Evolutionary conservation across 495 filamentous ascomycete species (phyloP).

Genomic region (Bryoglossum gracile): DNA sequence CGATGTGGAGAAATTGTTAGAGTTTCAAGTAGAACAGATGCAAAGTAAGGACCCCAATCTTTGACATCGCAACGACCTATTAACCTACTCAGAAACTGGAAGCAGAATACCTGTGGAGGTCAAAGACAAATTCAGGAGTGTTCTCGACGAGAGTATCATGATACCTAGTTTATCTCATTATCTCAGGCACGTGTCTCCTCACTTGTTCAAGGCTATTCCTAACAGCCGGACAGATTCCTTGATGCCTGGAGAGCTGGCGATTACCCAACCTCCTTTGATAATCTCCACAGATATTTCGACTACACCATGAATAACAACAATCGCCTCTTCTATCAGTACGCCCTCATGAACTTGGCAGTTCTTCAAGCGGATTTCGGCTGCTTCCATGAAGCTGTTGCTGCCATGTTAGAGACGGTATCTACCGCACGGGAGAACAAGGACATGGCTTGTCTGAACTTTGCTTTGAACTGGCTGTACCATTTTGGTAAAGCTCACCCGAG

Average conservation of each 20-base stretch:
- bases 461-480: slow-evolving; percentile 95
- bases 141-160: slow-evolving; percentile 58
- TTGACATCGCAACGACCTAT: neutral
- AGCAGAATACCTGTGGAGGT: slow-evolving; percentile 22
- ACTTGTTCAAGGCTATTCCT: slow-evolving; percentile 5
- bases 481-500: slow-evolving; percentile 79
- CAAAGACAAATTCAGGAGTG: slow-evolving; percentile 52
- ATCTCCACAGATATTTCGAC: slow-evolving; percentile 92
- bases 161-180: slow-evolving; percentile 72
- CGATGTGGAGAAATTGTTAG: slow-evolving; percentile 75
- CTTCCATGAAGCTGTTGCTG: slow-evolving; percentile 79
- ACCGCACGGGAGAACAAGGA: slow-evolving; percentile 90
- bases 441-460: slow-evolving; percentile 87
- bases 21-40: slow-evolving; percentile 80
- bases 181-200: slow-evolving; percentile 47
- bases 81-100: slow-evolving; percentile 20
- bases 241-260: slow-evolving; percentile 90
- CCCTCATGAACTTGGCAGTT: slow-evolving; percentile 86
- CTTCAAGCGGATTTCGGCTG: slow-evolving; percentile 95
- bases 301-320: slow-evolving; percentile 88
- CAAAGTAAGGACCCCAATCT: slow-evolving; percentile 53
- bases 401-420: slow-evolving; percentile 87
- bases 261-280: slow-evolving; percentile 82
- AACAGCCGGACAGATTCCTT: slow-evolving; percentile 51
- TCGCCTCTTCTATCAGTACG: slow-evolving; percentile 87